A percentile compares a stretch with the other conserved stretches of the same genome.
Evolutionary conservation across 2,329 filamentous ascomycete genomes (phyloP).

Genomic region (Chalaropsis thielavioides): DNA sequence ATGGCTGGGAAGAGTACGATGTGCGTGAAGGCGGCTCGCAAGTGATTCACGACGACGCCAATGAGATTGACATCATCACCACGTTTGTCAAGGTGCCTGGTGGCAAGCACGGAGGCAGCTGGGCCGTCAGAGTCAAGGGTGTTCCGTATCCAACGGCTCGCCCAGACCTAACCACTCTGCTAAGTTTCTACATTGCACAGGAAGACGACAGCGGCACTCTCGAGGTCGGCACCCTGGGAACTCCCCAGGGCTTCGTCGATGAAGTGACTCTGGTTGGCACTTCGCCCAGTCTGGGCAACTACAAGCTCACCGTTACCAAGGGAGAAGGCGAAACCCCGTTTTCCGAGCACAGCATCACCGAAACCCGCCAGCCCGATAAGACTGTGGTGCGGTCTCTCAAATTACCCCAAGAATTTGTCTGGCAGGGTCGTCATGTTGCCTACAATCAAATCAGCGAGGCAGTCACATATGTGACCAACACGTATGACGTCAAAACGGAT

Average conservation of each 20-base stretch:
- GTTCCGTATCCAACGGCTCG: slow-evolving; percentile 55
- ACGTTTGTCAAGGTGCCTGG: slow-evolving; percentile 89
- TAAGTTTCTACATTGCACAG: slow-evolving; percentile 70
- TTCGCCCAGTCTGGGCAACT: slow-evolving; percentile 60
- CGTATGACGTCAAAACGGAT: slow-evolving; percentile 42
- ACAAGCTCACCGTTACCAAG: slow-evolving; percentile 61
- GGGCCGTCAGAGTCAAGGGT: slow-evolving; percentile 80
- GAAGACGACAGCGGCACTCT: slow-evolving; percentile 65
- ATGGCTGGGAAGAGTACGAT: slow-evolving; percentile 97
- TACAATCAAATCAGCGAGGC: slow-evolving; percentile 40
- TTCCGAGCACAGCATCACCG: slow-evolving; percentile 51
- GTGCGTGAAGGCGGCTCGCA: slow-evolving; percentile 74
- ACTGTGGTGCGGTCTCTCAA: slow-evolving; percentile 62
- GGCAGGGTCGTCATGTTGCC: slow-evolving; percentile 61
- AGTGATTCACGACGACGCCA: slow-evolving; percentile 78
- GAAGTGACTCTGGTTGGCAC: slow-evolving; percentile 58
- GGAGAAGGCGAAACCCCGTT: slow-evolving; percentile 48
- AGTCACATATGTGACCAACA: slow-evolving; percentile 35
- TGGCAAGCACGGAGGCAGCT: slow-evolving; percentile 72
- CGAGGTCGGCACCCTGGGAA: slow-evolving; percentile 35
- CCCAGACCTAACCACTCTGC: slow-evolving; percentile 53
- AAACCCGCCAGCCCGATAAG: slow-evolving; percentile 56
- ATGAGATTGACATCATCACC: slow-evolving; percentile 79
- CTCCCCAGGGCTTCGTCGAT: slow-evolving; percentile 35
- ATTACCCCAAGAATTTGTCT: slow-evolving; percentile 53